These are phyloP conservation scores for Ilex asprella DNA, from an alignment of 257 asterid species.

Conservation along the genomic window DNA sequence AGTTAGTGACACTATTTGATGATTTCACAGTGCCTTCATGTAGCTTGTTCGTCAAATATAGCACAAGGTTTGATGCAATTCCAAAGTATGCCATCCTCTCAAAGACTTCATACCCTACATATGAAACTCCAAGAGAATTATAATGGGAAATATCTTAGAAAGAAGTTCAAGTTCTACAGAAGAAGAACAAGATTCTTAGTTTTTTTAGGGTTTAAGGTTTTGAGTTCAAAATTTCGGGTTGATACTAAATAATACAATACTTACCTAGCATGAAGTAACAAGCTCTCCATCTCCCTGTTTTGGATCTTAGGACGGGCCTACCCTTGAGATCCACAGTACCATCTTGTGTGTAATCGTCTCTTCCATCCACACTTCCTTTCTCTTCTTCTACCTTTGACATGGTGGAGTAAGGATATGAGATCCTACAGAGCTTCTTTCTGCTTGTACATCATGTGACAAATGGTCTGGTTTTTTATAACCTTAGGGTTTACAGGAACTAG, in stretches of 20 bases:
- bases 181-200: background rate
- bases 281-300: constrained; percentile 70
- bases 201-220: too few relatives aligned
- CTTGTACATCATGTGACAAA: too few relatives aligned
- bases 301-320: constrained; percentile 47
- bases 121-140: background rate
- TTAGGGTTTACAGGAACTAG: too few relatives aligned
- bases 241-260: too few relatives aligned
- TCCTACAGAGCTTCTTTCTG: too few relatives aligned
- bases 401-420: too few relatives aligned
- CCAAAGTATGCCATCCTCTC: constrained; percentile 86
- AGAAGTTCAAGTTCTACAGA: background rate
- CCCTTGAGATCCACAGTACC: constrained; percentile 65
- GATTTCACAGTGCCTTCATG: constrained; percentile 75
- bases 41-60: constrained; percentile 44
- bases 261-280: constrained; percentile 66
- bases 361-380: constrained; percentile 26
- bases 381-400: constrained; percentile 25
- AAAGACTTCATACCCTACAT: constrained; percentile 55
- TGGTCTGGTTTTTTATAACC: too few relatives aligned
- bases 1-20: constrained; percentile 70
- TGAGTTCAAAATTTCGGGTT: too few relatives aligned
- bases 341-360: constrained; percentile 52
- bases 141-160: too few relatives aligned
- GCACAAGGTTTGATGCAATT: constrained; percentile 61